Base-by-base conservation (phyloP, 768 basidiomycete genomes). In the Russula sp. region DNA sequence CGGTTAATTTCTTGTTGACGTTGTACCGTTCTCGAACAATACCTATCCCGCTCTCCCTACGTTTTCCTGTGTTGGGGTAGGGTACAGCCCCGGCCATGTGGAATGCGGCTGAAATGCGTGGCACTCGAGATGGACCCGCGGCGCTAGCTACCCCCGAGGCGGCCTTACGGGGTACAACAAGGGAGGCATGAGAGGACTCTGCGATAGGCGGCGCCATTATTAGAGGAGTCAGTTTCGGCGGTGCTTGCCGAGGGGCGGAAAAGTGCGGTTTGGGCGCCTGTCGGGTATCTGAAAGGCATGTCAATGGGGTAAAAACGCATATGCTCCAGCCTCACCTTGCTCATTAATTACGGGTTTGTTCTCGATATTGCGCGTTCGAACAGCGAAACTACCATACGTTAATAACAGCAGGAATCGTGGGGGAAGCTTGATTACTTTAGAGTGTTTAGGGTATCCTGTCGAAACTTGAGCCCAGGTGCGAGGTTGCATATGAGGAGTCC, bases 381-480 rank as follows among this genome's bases (percentile, higher is more conserved):
- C 84, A 14, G 89, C 91, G 68, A 93, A 94, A 71, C 90, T 84
- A 47, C 27, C 3, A 7, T 5, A 35, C 6, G 31, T 62, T 6
- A 55, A 32, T 58, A 58, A 47, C 20, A 4, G 39, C 10, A 11
- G 54, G 40, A 11, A 47, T 53, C 42, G 11, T 14, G 4, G 22
- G 59, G 65, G 62, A 14, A 48, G 22, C 31, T 75, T 80, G 11
- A 9, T 54, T 69, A 91, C 91, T 94, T 93, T n/a, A 96, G 79
- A 4, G 94, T 95, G 72, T 94, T 93, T 16, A 94, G 77, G 5
- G 92, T 93, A 74, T 95, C 93, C 72, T 90, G 86, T 59, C 89
- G 78, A 68, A 92, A 93, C 72, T 86, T 92, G 39, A 75, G 75
- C 1, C 89, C 90, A 16, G 94, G 92, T 10, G 93, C 89, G 9